A percentile compares a stretch with the other conserved stretches of the same genome.
Conservation (phyloP, 2,329 filamentous ascomycete genomes). For the Penicillium sp. region DNA sequence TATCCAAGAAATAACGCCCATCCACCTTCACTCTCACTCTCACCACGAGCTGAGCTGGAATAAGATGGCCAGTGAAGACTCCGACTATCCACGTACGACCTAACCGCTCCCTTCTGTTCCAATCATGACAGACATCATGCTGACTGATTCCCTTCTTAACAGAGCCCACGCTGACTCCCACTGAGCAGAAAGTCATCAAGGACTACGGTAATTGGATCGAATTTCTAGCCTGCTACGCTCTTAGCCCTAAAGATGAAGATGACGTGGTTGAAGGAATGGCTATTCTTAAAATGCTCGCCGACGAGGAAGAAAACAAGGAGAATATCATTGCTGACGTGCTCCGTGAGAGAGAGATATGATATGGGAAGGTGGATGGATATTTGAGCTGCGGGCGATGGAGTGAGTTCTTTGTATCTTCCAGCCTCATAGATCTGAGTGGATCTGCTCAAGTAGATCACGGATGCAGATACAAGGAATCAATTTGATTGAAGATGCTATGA, state of each 20-base stretch:
- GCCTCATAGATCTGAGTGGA: too few relatives aligned
- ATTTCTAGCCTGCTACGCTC: conserved; percentile 28
- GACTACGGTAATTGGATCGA: conserved; percentile 34
- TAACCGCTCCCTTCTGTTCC: too few relatives aligned
- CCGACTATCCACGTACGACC: not conserved
- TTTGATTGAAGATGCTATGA: not conserved
- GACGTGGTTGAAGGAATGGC: conserved; percentile 29
- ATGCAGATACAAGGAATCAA: too few relatives aligned
- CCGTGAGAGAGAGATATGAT: too few relatives aligned
- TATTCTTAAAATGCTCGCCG: conserved; percentile 21
- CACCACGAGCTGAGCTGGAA: too few relatives aligned
- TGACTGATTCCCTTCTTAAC: not conserved
- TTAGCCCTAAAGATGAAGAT: conserved; percentile 33
- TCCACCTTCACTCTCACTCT: too few relatives aligned
- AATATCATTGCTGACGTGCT: not conserved
- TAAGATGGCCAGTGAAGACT: too few relatives aligned
- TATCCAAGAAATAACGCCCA: too few relatives aligned
- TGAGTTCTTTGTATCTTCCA: too few relatives aligned
- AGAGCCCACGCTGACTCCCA: conserved; percentile 35
- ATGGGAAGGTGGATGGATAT: too few relatives aligned
- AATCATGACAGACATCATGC: not conserved
- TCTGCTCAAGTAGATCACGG: too few relatives aligned
- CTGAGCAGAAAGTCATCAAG: conserved; percentile 32
- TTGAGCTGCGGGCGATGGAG: too few relatives aligned
- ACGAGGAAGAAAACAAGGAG: not conserved